phyloP scores from a whole-genome alignment of 192 early-diverging fungal species.

The Diversispora epigaea region DNA sequence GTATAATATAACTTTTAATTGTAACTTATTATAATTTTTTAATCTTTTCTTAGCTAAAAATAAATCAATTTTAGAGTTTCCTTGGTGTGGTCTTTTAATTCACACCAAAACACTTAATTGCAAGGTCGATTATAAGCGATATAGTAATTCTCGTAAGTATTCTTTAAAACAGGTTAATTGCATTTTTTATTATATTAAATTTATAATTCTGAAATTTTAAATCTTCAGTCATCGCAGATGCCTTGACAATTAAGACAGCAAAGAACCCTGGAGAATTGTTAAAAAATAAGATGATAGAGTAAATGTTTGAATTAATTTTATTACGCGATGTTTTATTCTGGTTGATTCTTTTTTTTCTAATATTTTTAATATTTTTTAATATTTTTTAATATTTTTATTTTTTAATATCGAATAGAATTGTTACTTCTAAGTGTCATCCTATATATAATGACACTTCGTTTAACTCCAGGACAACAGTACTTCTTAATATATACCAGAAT shows the following conservation, averaged over 20 bases:
- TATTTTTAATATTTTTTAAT: no score
- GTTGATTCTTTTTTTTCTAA: no score
- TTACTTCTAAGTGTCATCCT: constrained; percentile 62
- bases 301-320: not conserved
- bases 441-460: constrained; percentile 64
- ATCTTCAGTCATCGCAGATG: constrained; percentile 10
- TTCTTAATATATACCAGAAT: constrained; percentile 81
- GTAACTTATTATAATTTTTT: not conserved
- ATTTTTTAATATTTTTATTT: no score
- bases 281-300: constrained; percentile 21
- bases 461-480: constrained; percentile 59
- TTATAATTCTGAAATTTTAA: not conserved
- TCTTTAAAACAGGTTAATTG: not conserved
- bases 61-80: constrained; percentile 54
- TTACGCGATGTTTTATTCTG: not conserved
- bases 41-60: not conserved
- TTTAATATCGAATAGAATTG: constrained; percentile 41
- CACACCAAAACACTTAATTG: constrained; percentile 66
- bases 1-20: not conserved
- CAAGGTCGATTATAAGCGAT: constrained; percentile 65
- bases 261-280: not conserved
- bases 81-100: constrained; percentile 85
- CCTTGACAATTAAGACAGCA: constrained; percentile 49
- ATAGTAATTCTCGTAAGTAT: constrained; percentile 44
- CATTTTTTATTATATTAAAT: not conserved